Evolutionary conservation across 306 rosid species (phyloP), one percentile per base, ranked within the genome.

Genomic region (Prunus kanzakura): DNA sequence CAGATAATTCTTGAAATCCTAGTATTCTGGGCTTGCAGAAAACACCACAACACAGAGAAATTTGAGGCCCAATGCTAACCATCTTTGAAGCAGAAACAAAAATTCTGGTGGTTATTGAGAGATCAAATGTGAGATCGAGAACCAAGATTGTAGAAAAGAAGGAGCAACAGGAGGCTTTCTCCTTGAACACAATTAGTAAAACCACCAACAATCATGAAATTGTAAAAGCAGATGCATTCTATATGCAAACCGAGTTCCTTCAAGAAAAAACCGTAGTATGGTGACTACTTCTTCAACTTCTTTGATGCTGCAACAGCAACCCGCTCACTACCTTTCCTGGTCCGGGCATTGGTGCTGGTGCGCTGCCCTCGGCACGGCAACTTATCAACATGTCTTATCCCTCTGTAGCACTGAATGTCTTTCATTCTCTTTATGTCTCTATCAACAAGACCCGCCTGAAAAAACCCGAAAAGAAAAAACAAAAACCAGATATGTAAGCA

Each of bases 291-390:
- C 74, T 38, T 72, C 32, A 23, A 11, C 64, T 60, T 60, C 0
- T 4, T 25, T 11, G 64, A 11, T 30, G 6, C 41, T 6, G 64
- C 68, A 55, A 8, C 2, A 2, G 79, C 47, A 62, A 64, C 19
- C 11, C 63, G 45, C 14, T 30, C 8, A 20, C 20, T 11, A 11
- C 14, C 45, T 46, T 71, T 76, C 32, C 54, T 70, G 54, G 84
- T 81, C 25, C 81, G 66, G 56, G 84, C 81, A 66, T 81, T 81
- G 49, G 84, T 81, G 56, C 58, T 64, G 20, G 84, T 81, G 7
- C 78, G 58, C 43, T 81, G 84, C n/a, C 84, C 84, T 76, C 78
- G 57, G 74, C 78, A 76, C 0, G 81, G 84, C 81, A 81, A 71
- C 22, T 62, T 73, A 16, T 81, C 81, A 6, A 27, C 57, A 32